Conservation (phyloP, 345 rosid species). For the Pelargonium nanum region DNA sequence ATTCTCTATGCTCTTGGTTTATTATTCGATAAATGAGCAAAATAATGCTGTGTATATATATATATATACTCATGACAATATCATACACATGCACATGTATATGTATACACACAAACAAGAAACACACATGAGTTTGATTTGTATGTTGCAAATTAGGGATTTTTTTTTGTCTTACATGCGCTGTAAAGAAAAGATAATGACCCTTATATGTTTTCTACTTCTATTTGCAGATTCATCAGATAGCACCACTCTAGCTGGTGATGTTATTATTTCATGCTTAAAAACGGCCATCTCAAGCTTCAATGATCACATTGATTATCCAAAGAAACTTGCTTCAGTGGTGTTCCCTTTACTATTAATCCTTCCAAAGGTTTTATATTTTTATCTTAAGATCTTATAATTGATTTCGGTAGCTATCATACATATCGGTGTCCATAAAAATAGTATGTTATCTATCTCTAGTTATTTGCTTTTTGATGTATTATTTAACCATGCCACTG, state of each 20-base stretch:
- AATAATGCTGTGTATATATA: background rate
- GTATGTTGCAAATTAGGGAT: background rate
- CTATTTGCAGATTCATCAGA: constrained; percentile 47
- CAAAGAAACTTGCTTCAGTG: constrained; percentile 52
- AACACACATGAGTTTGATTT: background rate
- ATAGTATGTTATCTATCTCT: background rate
- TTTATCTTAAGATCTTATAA: background rate
- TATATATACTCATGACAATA: too few species aligned
- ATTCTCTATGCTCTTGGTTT: background rate
- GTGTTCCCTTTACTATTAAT: constrained; percentile 66
- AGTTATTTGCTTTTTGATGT: background rate
- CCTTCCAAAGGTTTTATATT: constrained; percentile 50
- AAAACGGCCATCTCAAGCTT: constrained; percentile 40
- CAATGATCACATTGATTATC: constrained; percentile 27
- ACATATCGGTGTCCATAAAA: background rate
- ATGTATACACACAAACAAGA: background rate
- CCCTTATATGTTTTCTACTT: constrained; percentile 8
- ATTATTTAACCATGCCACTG: constrained; percentile 8
- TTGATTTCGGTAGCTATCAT: constrained; percentile 3
- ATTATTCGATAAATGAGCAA: background rate
- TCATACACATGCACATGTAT: background rate
- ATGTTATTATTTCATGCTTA: constrained; percentile 45
- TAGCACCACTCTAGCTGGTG: constrained; percentile 34
- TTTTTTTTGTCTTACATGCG: too few species aligned
- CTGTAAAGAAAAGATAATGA: background rate